Base-by-base conservation (phyloP, 352 stramenopile species). In the Phytophthora constricta region DNA sequence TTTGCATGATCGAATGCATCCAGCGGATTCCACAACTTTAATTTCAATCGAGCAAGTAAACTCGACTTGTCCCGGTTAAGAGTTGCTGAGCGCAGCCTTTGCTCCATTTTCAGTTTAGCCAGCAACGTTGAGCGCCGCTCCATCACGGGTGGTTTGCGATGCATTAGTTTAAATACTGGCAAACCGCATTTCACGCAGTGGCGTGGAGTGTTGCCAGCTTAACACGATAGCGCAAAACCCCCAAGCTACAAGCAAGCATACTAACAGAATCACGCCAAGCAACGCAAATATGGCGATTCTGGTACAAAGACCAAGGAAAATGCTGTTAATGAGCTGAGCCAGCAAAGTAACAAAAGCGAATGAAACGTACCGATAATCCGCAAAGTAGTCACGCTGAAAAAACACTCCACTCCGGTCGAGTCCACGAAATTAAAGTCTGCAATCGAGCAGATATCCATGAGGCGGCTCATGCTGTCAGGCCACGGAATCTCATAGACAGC, bases 401-500 rank as follows among this genome's bases (percentile, higher is more conserved):
- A 81, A 41, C 85, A 93, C 58, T 93, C 85, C 23, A 87, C 66
- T 10, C 79, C 80, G 3, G 82, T 89, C 0, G 82, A 86, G 54
- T 87, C 78, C 37, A 91, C 76, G 20, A 93, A 68, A 23, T 76
- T 90, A 51, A 93, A 90, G 37, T 93, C 82, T 4, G 71, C 82
- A 22, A 91, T 76, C 27, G 79, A 86, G 54, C 87, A 90, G 11
- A 90, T 65, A 43, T 91, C 82, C 76, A 93, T 84, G 28, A 91
- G 73, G 0, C 53, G 58, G 20, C 72, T 88, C 76, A 91, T 84
- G 1, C 66, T 69, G 33, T 77, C 70, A 2, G 85, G 81, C 85
- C 81, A 93, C 33, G 78, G 73, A 31, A 93, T 89, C 56, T 91
- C 79, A 56, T 93, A 93, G 7, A 86, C 69, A 31, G 86, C 79